Conservation (phyloP, 2,329 filamentous ascomycete genomes). For the Delphinella strobiligena region DNA sequence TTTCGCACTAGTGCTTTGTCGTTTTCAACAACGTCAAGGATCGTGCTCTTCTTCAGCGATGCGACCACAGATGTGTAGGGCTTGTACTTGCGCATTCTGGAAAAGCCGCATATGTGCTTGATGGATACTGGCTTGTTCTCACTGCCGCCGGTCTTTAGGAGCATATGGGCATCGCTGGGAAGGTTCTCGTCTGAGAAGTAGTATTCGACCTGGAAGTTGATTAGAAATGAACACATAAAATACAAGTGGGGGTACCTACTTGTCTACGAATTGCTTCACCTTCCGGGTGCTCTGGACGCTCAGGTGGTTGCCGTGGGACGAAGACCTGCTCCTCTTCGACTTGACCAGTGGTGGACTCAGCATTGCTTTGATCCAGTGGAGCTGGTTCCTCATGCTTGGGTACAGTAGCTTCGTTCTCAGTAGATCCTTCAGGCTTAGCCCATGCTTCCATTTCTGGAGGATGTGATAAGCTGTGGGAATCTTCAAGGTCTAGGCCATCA, state of each 20-base stretch:
- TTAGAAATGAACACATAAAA: too few species aligned
- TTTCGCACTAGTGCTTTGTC: slow-evolving; percentile 32
- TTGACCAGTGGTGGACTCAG: too few species aligned
- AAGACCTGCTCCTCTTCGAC: too few species aligned
- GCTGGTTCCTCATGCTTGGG: too few species aligned
- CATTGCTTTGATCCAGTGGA: too few species aligned
- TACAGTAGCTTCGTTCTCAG: too few species aligned
- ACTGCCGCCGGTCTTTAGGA: slow-evolving; percentile 26
- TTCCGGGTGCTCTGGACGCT: slow-evolving; percentile 10
- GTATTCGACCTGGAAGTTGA: slow-evolving; percentile 35
- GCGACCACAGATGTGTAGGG: slow-evolving; percentile 25
- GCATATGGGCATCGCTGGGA: slow-evolving; percentile 28
- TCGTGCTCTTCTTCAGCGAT: slow-evolving; percentile 28
- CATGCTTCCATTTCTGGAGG: too few species aligned
- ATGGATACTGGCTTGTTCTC: slow-evolving; percentile 32
- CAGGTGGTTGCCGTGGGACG: background rate
- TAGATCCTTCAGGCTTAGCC: too few species aligned
- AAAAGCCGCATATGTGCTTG: slow-evolving; percentile 31
- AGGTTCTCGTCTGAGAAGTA: slow-evolving; percentile 40
- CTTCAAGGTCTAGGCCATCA: too few species aligned
- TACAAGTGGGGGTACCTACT: too few species aligned
- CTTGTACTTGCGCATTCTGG: slow-evolving; percentile 34
- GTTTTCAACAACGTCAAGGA: slow-evolving; percentile 29
- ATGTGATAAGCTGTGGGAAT: too few species aligned
- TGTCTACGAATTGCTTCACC: slow-evolving; percentile 13